Conservation (phyloP, 148 eudicot genomes). For the Silene uniflora region DNA sequence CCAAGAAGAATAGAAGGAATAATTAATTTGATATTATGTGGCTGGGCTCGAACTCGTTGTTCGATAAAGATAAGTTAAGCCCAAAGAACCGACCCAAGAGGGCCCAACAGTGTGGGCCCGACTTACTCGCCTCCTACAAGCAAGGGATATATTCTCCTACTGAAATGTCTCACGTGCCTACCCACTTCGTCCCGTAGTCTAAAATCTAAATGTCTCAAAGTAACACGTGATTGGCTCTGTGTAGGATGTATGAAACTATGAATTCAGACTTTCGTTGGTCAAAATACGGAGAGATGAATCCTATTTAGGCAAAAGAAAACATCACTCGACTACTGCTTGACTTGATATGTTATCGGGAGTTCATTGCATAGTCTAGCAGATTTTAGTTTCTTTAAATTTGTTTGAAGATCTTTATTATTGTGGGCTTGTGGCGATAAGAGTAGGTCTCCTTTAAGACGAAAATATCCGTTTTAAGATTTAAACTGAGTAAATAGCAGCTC, state of each 20-base stretch:
- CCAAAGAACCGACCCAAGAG: conserved; percentile 10
- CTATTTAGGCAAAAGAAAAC: no score
- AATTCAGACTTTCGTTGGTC: conserved; percentile 4
- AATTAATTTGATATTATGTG: neutral
- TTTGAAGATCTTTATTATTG: no score
- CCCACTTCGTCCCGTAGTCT: conserved; percentile 7
- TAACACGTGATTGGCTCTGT: conserved; percentile 21
- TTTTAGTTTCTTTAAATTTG: no score
- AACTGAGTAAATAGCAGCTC: no score
- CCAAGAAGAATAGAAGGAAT: conserved; percentile 27
- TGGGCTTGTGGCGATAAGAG: no score
- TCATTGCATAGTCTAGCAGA: no score
- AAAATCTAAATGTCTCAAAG: neutral
- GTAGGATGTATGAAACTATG: neutral
- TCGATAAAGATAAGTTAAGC: conserved; percentile 24
- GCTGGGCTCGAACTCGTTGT: conserved; percentile 25
- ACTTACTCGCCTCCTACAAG: conserved; percentile 40
- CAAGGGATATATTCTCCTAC: conserved; percentile 62
- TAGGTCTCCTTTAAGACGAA: no score
- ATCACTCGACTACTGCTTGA: no score
- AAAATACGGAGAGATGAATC: no score
- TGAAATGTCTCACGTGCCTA: conserved; percentile 38
- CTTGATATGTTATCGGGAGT: no score
- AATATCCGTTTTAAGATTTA: no score
- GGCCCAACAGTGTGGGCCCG: conserved; percentile 39